These are phyloP conservation scores for Brassica cretica DNA, from an alignment of 345 rosid genomes.

Conservation along the genomic window DNA sequence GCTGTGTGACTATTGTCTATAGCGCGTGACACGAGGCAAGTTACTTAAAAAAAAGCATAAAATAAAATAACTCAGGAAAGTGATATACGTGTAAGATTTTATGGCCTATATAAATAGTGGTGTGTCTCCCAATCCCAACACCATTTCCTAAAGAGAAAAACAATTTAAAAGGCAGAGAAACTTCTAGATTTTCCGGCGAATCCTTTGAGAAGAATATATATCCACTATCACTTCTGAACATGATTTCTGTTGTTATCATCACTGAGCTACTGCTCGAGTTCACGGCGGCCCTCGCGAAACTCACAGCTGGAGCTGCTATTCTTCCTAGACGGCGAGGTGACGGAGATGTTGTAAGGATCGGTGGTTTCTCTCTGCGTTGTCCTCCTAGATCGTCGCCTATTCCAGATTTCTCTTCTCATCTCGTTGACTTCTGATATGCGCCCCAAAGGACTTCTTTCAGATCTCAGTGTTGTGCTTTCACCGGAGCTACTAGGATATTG, in stretches of 20 bases:
- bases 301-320: constrained; percentile 43
- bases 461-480: constrained; percentile 13
- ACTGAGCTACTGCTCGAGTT: constrained; percentile 57
- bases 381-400: constrained; percentile 23
- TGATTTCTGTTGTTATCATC: constrained; percentile 51
- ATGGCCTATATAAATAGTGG: not conserved
- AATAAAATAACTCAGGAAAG: not conserved
- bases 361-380: constrained; percentile 15
- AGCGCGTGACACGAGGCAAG: not conserved
- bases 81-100: not conserved
- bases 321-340: constrained; percentile 35
- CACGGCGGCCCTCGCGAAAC: constrained; percentile 50
- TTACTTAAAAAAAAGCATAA: not conserved
- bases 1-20: not conserved
- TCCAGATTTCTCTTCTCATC: constrained; percentile 35
- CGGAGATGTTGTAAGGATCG: constrained; percentile 5
- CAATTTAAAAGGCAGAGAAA: not conserved
- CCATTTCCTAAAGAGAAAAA: not conserved
- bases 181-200: not conserved
- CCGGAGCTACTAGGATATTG: not conserved
- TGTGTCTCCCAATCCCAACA: not conserved
- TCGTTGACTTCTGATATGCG: constrained; percentile 28
- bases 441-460: not conserved
- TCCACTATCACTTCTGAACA: constrained; percentile 2
- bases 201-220: not conserved